Evolutionary conservation across 202 grass and related monocot species (phyloP).

Genomic region (Elaeis oleifera): DNA sequence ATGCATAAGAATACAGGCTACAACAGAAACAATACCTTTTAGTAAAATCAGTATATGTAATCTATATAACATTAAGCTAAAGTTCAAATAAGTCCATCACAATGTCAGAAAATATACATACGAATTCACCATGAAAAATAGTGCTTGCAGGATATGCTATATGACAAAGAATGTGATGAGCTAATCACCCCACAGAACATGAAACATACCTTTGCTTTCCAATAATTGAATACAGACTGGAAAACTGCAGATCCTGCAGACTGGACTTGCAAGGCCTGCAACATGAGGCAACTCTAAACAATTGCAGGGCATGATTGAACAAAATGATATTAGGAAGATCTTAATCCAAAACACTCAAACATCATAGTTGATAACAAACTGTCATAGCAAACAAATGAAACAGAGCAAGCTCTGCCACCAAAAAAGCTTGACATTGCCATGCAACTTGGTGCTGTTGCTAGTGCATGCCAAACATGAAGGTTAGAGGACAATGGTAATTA

Average conservation of each 20-base stretch:
- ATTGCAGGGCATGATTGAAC: not conserved
- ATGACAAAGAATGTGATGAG: not conserved
- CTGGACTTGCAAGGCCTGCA: slow-evolving; percentile 71
- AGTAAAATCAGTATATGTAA: slow-evolving; percentile 3
- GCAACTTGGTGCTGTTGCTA: not conserved
- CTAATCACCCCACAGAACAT: too few relatives aligned
- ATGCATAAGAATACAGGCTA: slow-evolving; percentile 12
- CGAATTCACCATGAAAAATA: not conserved
- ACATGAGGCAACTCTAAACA: slow-evolving; percentile 24
- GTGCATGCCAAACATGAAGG: too few relatives aligned
- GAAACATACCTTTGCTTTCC: slow-evolving; percentile 79
- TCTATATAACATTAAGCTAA: too few relatives aligned
- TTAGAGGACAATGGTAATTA: too few relatives aligned
- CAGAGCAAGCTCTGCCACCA: not conserved
- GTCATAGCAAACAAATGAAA: not conserved
- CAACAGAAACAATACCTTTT: not conserved
- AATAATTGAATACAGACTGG: slow-evolving; percentile 88
- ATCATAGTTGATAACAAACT: too few relatives aligned
- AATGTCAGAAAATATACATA: too few relatives aligned
- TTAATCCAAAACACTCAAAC: too few relatives aligned
- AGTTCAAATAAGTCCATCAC: too few relatives aligned
- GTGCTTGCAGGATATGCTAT: not conserved
- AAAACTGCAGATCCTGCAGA: slow-evolving; percentile 57
- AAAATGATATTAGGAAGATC: not conserved
- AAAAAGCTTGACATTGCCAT: not conserved